Evolutionary conservation across 257 asterid species (phyloP).

Genomic region (Scutellaria barbata): DNA sequence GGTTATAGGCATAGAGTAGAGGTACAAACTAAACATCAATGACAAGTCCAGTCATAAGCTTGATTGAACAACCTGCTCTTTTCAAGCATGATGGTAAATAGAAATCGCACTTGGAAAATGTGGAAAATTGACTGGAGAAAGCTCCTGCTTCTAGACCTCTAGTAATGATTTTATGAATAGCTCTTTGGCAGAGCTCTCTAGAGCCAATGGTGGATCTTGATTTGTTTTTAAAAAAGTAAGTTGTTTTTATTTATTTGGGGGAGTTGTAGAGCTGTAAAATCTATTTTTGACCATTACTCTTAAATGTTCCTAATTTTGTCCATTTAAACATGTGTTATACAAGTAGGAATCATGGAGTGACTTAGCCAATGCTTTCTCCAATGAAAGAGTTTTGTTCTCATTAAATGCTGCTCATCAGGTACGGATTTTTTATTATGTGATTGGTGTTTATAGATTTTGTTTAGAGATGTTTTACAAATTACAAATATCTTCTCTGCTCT

Average conservation of each 20-base stretch:
- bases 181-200: neutral
- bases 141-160: neutral
- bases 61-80: neutral
- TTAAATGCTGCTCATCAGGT: constrained; percentile 86
- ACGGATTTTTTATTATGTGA: constrained; percentile 29
- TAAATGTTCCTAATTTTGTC: constrained; percentile 2
- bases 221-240: too few species aligned
- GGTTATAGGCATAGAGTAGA: neutral
- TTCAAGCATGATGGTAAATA: neutral
- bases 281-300: neutral
- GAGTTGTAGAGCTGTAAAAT: neutral
- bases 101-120: neutral
- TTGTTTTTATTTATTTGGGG: too few species aligned
- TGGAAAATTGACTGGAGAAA: neutral
- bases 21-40: neutral
- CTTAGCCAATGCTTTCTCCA: constrained; percentile 78
- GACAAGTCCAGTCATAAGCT: neutral
- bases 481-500: neutral
- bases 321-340: constrained; percentile 27
- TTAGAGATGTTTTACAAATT: neutral
- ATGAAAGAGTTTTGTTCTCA: constrained; percentile 68
- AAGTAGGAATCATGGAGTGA: constrained; percentile 84
- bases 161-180: neutral
- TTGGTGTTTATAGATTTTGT: neutral
- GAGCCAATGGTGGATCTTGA: too few species aligned